Evolutionary conservation across 2,329 filamentous ascomycete species (phyloP).

Genomic region (Colletotrichum gloeosporioides): DNA sequence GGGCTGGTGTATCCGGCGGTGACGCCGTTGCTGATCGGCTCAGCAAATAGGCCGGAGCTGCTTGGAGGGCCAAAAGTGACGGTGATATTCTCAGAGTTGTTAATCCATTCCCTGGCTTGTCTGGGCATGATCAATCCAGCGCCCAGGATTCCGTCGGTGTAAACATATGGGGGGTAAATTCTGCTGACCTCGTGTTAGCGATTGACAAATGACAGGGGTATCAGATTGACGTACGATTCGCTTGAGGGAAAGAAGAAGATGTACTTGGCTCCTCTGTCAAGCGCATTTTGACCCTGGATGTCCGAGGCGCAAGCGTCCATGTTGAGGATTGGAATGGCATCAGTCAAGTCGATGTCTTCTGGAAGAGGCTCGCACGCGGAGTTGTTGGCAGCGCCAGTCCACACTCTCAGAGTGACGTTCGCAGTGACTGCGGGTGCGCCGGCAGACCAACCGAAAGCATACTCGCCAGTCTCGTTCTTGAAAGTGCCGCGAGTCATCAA

Average conservation of each 20-base stretch:
- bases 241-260: slow-evolving; percentile 42
- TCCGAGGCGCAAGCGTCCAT: slow-evolving; percentile 39
- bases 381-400: background rate
- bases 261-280: slow-evolving; percentile 45
- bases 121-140: slow-evolving; percentile 21
- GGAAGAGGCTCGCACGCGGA: slow-evolving; percentile 45
- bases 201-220: rapidly evolving
- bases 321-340: slow-evolving; percentile 44
- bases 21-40: slow-evolving; percentile 20
- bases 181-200: background rate
- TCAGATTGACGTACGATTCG: background rate
- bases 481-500: slow-evolving; percentile 24
- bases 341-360: slow-evolving; percentile 41
- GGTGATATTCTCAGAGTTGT: slow-evolving; percentile 26
- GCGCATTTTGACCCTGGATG: slow-evolving; percentile 42
- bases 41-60: slow-evolving; percentile 10
- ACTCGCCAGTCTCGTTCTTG: background rate
- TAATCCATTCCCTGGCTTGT: slow-evolving; percentile 28
- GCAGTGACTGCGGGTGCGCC: background rate
- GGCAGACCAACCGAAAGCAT: slow-evolving; percentile 17
- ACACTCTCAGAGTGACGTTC: slow-evolving; percentile 13
- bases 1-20: slow-evolving; percentile 41
- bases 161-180: background rate
- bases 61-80: slow-evolving; percentile 24
- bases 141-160: slow-evolving; percentile 13